A percentile compares a stretch with the other conserved stretches of the same genome.
These are phyloP conservation scores for Chaetomiaceae sp. DNA, from an alignment of 2,329 filamentous ascomycete species.

Conservation along the genomic window DNA sequence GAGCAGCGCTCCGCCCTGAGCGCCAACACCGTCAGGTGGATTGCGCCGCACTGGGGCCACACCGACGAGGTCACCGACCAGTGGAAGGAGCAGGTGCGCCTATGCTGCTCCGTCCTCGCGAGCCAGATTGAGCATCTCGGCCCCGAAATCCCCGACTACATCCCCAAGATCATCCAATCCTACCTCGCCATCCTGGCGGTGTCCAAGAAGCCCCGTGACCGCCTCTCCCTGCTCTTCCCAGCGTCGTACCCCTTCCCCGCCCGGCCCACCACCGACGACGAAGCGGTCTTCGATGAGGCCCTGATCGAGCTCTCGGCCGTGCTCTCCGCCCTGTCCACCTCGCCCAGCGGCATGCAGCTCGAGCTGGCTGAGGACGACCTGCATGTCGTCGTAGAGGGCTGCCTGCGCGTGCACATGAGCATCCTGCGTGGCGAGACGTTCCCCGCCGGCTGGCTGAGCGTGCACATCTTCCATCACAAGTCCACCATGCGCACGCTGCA, in stretches of 20 bases:
- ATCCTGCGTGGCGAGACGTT: slow-evolving; percentile 87
- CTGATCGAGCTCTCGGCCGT: slow-evolving; percentile 85
- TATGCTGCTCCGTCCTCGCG: slow-evolving; percentile 89
- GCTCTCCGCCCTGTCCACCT: slow-evolving; percentile 72
- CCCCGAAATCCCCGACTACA: slow-evolving; percentile 78
- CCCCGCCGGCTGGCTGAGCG: slow-evolving; percentile 81
- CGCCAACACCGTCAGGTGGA: slow-evolving; percentile 81
- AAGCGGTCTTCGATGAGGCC: slow-evolving; percentile 69
- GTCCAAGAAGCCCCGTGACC: slow-evolving; percentile 49
- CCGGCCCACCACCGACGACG: slow-evolving; percentile 58
- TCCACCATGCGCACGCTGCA: slow-evolving; percentile 82
- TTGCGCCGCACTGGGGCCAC: slow-evolving; percentile 88
- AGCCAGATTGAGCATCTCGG: slow-evolving; percentile 75
- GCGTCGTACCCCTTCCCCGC: slow-evolving; percentile 82
- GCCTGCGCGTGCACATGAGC: slow-evolving; percentile 79
- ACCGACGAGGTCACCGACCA: slow-evolving; percentile 68
- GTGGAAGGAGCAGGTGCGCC: slow-evolving; percentile 85
- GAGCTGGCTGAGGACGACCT: slow-evolving; percentile 71
- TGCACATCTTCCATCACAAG: slow-evolving; percentile 88
- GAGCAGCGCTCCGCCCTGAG: slow-evolving; percentile 69
- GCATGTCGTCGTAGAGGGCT: slow-evolving; percentile 67
- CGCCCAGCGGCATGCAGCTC: slow-evolving; percentile 66
- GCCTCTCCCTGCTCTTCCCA: slow-evolving; percentile 84
- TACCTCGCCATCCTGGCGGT: slow-evolving; percentile 67
- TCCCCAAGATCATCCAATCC: slow-evolving; percentile 85